Evolutionary conservation across 192 early-diverging fungal genomes (phyloP), one percentile per base, ranked within the genome.

Genomic region (Dimargaris cristalligena): DNA sequence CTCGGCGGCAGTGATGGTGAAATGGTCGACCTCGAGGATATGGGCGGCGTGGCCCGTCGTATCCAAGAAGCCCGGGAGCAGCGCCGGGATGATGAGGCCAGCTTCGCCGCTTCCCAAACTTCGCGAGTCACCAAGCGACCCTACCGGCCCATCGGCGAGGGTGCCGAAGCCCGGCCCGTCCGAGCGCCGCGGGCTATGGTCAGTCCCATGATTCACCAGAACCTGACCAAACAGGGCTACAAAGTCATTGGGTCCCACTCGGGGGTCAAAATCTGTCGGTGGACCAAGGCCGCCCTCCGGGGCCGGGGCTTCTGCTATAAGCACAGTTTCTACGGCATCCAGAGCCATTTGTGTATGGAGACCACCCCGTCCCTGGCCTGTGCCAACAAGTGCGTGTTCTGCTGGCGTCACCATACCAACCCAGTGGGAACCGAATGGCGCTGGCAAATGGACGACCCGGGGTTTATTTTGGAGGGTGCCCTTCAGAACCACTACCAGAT

Each of bases 361-460:
- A 85, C 81, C 0, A 87, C 85, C 2, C 85, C 85, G 22, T 81
- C 79, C 10, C 64, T 86, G 45, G 84, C 84, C n/a, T 86, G 84
- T 55, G 78, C 80, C 28, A 86, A 86, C 66, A 86, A 86, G 62
- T 86, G 83, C 59, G 76, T 78, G 3, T 79, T 78, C 60, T 79
- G 75, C 62, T 86, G 84, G 84, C 71, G 84, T 61, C 78, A 80
- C 59, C 80, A 84, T 33, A 84, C 80, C 11, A 86, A 86, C 47
- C 84, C 84, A 30, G 84, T 86, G 14, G 84, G 83, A 29, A 81
- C 70, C 9, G 76, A 82, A 46, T 83, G 79, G 80, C 62, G 78
- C 44, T 87, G 84, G 84, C 81, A 87, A 61, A 73, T 79, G 20
- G 84, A 87, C 50, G 75, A 76, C 52, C 77, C 82, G 26, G 65